Conservation (phyloP, 495 filamentous ascomycete genomes). For the Podospora pseudoanserina region DNA sequence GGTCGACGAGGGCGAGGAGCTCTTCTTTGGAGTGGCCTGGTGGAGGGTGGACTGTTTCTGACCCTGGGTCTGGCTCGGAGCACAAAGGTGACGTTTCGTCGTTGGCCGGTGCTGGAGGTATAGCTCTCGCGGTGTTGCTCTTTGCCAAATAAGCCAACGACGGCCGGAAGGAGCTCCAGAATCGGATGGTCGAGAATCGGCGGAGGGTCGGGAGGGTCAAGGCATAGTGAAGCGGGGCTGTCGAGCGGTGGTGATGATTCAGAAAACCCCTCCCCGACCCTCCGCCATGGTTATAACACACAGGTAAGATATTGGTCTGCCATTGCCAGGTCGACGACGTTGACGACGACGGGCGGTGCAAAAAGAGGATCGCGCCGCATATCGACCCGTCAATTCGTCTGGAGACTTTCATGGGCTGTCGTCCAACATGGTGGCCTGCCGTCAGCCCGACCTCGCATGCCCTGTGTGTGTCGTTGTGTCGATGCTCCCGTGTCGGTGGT, state of each 20-base stretch:
- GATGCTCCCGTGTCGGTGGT: neutral
- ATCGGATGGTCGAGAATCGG: constrained; percentile 10
- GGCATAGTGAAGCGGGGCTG: constrained; percentile 11
- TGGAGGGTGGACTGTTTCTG: neutral
- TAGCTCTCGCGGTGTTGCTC: neutral
- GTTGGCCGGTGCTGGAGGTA: neutral
- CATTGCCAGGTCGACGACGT: constrained; percentile 31
- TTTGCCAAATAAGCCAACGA: neutral
- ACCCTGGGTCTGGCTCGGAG: neutral
- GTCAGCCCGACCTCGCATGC: constrained; percentile 38
- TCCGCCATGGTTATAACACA: constrained; percentile 18
- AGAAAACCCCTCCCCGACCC: constrained; percentile 12
- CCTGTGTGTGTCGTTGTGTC: constrained; percentile 13
- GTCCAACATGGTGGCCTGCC: constrained; percentile 45
- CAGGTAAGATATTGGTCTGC: neutral
- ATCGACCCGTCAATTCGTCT: constrained; percentile 51
- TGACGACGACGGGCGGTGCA: constrained; percentile 38
- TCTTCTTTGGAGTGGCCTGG: constrained; percentile 33
- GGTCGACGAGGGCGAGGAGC: constrained; percentile 47
- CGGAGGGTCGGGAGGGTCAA: constrained; percentile 13
- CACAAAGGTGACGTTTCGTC: neutral
- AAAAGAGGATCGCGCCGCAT: constrained; percentile 47
- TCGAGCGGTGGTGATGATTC: neutral
- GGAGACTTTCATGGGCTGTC: constrained; percentile 52
- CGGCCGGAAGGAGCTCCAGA: constrained; percentile 20